Evolutionary conservation across 495 filamentous ascomycete genomes (phyloP).

Genomic region (Xylaria longipes): DNA sequence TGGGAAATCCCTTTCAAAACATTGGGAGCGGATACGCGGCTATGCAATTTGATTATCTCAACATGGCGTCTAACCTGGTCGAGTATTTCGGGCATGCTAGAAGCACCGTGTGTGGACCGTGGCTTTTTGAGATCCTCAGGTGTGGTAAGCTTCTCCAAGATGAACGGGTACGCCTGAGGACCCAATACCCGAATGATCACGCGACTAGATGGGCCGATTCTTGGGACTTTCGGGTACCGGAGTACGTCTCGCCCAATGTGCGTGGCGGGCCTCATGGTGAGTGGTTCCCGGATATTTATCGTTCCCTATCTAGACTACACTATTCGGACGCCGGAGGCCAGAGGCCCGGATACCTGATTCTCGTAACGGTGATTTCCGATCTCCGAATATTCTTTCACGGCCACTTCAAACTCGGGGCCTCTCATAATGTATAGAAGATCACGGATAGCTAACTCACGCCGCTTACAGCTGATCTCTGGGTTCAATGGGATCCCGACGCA

Average conservation of each 20-base stretch:
- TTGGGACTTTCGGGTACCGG: background rate
- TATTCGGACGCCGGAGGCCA: background rate
- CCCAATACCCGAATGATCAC: background rate
- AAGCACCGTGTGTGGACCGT: background rate
- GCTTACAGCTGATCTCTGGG: background rate
- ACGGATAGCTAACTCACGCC: background rate
- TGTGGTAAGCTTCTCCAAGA: background rate
- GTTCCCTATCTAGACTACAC: background rate
- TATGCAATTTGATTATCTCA: background rate
- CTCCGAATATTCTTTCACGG: background rate
- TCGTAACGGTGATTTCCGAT: background rate
- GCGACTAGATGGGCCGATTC: background rate
- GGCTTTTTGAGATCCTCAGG: slow-evolving; percentile 1
- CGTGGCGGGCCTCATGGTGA: background rate
- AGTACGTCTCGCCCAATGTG: background rate
- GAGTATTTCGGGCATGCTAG: background rate
- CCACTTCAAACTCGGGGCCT: background rate
- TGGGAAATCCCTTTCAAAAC: background rate
- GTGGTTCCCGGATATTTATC: background rate
- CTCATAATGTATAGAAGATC: background rate
- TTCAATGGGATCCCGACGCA: background rate
- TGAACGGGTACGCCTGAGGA: background rate
- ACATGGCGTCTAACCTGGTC: background rate
- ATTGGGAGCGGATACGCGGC: too few species aligned
- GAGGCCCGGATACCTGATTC: background rate